Base-by-base conservation (phyloP, 352 stramenopile species). In the Albugo candida region DNA sequence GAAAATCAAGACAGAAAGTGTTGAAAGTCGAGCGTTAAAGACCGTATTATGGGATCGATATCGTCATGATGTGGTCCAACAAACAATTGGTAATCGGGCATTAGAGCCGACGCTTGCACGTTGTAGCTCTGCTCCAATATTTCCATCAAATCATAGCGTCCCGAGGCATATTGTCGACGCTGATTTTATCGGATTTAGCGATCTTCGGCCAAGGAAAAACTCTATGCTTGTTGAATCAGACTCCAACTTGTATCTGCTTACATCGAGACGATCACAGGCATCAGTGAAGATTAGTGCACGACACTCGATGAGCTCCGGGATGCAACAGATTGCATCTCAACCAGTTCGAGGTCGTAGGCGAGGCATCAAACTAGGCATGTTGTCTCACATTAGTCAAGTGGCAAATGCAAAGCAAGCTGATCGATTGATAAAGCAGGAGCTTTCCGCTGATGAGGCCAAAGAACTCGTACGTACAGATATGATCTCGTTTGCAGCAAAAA, bases 11-110 rank as follows among this genome's bases (percentile, higher is more conserved):
- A 60, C 61, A 27, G 75, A 84, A 47, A 82, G 65, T 40, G 68
- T 87, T 39, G 62, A 80, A 47, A 80, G 62, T 36, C 70, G 75
- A 2, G 71, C 73, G 1, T 50, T 88, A 1, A 88, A 88, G 50
- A 85, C 65, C 11, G 63, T 83, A 13, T 70, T 65, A 2, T 88
- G 75, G 75, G 75, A 88, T 20, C 65, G 66, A 46, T 88, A 88
- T 48, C 76, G 78, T 16, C 70, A 77, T 48, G 47, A 58, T 14
- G 44, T 18, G 17, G 43, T 48, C 8, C 20, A 8, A 17, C 16
- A 24, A 35, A 35, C 43, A 35, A 39, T 18, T 39, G 48, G 40
- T 5, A 19, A 41, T 35, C 11, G 11, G 38, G 37, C 3, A 58
- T 8, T 34, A 49, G 56, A 43, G 3, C 8, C 38, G 17, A 10